These are phyloP conservation scores for Chytriomyces confervae DNA, from an alignment of 192 early-diverging fungal species.

Conservation along the genomic window DNA sequence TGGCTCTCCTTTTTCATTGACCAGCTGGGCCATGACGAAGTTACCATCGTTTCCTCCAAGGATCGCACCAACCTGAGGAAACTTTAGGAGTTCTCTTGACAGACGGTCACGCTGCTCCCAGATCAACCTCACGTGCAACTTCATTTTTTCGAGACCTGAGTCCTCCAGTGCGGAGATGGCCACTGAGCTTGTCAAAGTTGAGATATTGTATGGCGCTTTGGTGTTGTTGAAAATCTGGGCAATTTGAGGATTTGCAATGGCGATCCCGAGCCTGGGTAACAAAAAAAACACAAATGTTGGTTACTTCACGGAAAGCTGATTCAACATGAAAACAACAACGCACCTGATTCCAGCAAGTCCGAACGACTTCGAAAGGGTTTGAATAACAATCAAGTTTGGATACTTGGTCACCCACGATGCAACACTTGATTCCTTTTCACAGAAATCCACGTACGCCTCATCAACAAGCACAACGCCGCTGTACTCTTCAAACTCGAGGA, in stretches of 20 bases:
- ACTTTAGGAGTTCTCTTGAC: constrained; percentile 62
- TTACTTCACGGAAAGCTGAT: not conserved
- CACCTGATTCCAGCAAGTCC: constrained; percentile 96
- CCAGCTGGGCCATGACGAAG: constrained; percentile 89
- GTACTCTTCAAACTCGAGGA: constrained; percentile 73
- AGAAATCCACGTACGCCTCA: constrained; percentile 94
- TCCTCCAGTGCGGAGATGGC: constrained; percentile 79
- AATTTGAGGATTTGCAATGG: constrained; percentile 78
- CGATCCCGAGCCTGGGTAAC: constrained; percentile 76
- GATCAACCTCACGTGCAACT: constrained; percentile 62
- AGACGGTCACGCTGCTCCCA: constrained; percentile 70
- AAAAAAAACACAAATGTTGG: constrained; percentile 6
- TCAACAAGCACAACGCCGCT: constrained; percentile 94
- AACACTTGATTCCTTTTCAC: constrained; percentile 70
- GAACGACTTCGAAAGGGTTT: constrained; percentile 98
- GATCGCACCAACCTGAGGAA: constrained; percentile 75
- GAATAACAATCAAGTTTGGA: constrained; percentile 94
- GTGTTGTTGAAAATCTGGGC: constrained; percentile 93
- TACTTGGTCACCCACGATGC: constrained; percentile 81
- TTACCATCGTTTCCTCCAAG: constrained; percentile 92
- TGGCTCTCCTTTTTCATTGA: constrained; percentile 68
- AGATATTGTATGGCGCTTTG: constrained; percentile 99
- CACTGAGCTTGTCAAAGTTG: constrained; percentile 80
- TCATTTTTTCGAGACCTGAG: constrained; percentile 73
- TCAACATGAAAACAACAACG: not conserved